Base-by-base conservation (phyloP, 148 eudicot species). In the Spergularia bocconei region DNA sequence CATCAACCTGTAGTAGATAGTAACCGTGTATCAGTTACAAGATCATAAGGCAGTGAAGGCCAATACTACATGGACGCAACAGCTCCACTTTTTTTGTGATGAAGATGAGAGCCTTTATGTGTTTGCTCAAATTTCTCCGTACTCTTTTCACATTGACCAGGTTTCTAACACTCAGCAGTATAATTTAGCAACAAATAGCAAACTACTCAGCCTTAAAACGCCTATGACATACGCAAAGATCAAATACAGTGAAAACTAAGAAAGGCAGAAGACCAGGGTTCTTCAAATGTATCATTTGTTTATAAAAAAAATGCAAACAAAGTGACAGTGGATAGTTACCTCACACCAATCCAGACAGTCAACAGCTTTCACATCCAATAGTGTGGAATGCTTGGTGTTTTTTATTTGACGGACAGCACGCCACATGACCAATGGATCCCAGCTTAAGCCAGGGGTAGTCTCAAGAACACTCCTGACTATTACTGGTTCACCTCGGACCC, bases 391-490 rank as follows among this genome's bases (percentile, higher is more conserved):
- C 8, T 78, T 76, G 14, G 8, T 41, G 47, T 82, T 75, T 9
- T 25, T 78, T 48, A 82, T 61, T 68, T 89, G 84, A 60, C 93
- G 93, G 63, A 84, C 82, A 44, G 93, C 91, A 82, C 89, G 93
- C 93, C 93, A 89, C 87, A 89, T 89, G 55, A 89, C 93, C 86
- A 89, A 80, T 21, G 93, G 91, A 55, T 85, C 91, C 93, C 93
- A 89, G 74, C 90, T 87, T 79, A 89, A 84, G 67, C 91, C 93
- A 79, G 73, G 67, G 11, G 86, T 76, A 54, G 85, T 84, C 36
- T 85, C 84, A 70, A 89, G 89, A 69, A 79, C 83, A 79, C 76
- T 78, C 33, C 80, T 76, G 8, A 89, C 91, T 47, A 89, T 84
- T 47, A 87, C 83, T 0, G 89, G 93, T 72, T 89, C 84, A 41